Percentiles rank a stretch among this genome's conserved stretches.
phyloP scores from a whole-genome alignment of 2,329 filamentous ascomycete genomes.

The Botrytis fabae region DNA sequence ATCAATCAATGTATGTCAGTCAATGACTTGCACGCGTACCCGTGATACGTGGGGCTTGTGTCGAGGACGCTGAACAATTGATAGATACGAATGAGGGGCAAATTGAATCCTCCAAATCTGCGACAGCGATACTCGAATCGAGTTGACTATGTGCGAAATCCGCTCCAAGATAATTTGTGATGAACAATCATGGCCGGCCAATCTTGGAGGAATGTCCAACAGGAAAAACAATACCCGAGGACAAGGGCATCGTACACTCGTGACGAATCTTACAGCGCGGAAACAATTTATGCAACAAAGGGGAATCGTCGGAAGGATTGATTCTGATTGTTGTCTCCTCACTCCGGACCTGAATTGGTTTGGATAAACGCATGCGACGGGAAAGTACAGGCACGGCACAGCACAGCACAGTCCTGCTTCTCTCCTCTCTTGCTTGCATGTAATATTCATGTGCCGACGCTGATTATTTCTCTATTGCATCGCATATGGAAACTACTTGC shows the following conservation, averaged over 20 bases:
- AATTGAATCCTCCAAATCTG: slow-evolving; percentile 11
- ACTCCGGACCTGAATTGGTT: neutral
- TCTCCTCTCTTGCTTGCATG: slow-evolving; percentile 19
- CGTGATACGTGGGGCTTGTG: slow-evolving; percentile 3
- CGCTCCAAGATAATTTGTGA: neutral
- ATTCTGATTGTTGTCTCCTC: neutral
- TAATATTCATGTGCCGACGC: slow-evolving; percentile 9
- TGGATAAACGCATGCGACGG: slow-evolving; percentile 23
- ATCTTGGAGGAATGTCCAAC: neutral
- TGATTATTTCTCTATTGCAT: slow-evolving; percentile 18
- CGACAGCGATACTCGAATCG: slow-evolving; percentile 6
- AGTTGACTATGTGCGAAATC: neutral
- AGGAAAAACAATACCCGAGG: neutral
- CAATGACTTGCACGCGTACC: slow-evolving; percentile 1
- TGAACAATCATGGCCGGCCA: neutral
- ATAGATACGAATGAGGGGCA: slow-evolving; percentile 13
- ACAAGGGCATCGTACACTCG: neutral
- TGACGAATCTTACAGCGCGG: neutral
- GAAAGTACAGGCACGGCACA: slow-evolving; percentile 19
- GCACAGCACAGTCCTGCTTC: slow-evolving; percentile 1
- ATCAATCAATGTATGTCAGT: slow-evolving; percentile 8
- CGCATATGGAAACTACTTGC: slow-evolving; percentile 15
- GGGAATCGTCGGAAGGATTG: neutral
- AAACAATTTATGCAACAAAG: slow-evolving; percentile 11
- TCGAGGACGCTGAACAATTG: neutral